These are phyloP conservation scores for Mycena sp. DNA, from an alignment of 1,284 basidiomycete species.

Conservation along the genomic window DNA sequence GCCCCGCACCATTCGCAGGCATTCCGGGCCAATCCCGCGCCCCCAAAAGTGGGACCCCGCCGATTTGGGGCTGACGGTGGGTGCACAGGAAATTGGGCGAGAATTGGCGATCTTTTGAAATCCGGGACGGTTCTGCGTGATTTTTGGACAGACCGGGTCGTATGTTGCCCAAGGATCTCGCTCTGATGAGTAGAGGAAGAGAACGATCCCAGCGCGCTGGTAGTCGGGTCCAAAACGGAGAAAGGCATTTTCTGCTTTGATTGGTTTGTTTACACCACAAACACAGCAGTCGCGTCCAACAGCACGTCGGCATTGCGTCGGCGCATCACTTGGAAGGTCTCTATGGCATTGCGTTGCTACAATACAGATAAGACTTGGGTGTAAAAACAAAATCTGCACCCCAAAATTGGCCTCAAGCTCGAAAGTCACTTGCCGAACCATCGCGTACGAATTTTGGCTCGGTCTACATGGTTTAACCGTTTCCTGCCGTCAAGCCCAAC, in stretches of 20 bases:
- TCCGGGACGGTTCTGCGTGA: constrained; percentile 61
- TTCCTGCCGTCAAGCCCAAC: too few species aligned
- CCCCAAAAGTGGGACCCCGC: neutral
- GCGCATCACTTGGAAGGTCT: too few species aligned
- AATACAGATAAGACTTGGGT: too few species aligned
- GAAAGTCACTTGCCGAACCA: too few species aligned
- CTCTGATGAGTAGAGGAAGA: neutral
- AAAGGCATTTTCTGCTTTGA: constrained; percentile 18
- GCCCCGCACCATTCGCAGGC: constrained; percentile 5
- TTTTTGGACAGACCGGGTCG: constrained; percentile 25
- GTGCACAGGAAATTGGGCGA: constrained; percentile 3
- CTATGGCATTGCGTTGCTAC: too few species aligned
- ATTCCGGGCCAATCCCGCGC: constrained; percentile 13
- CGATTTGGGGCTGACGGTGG: neutral
- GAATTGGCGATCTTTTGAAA: constrained; percentile 60
- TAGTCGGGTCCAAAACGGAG: constrained; percentile 22
- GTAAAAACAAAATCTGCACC: too few species aligned
- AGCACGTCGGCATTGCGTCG: too few species aligned
- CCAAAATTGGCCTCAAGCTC: too few species aligned
- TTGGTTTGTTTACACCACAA: constrained; percentile 10
- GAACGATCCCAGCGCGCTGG: constrained; percentile 10
- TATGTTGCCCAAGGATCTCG: neutral
- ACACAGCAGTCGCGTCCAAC: constrained; percentile 4
- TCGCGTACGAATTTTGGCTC: too few species aligned
- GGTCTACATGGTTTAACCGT: too few species aligned